Conservation (phyloP, 352 stramenopile genomes). For the Phytopythium vexans region DNA sequence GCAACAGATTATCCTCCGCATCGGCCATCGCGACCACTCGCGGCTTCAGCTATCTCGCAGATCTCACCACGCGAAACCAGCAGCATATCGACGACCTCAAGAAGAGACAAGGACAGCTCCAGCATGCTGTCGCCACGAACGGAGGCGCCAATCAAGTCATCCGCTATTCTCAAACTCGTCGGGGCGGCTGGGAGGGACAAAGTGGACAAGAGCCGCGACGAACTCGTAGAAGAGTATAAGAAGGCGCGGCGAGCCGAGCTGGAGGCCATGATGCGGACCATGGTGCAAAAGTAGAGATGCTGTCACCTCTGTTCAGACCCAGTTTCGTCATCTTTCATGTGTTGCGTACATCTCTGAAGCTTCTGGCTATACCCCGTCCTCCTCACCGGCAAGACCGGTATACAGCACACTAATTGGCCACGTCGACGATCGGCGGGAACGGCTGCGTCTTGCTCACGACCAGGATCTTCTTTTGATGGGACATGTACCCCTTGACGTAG, state of each 20-base stretch:
- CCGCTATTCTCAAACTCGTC: conserved; percentile 64
- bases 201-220: conserved; percentile 43
- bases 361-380: no score
- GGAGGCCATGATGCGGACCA: conserved; percentile 64
- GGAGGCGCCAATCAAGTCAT: conserved; percentile 17
- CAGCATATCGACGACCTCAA: not conserved
- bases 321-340: no score
- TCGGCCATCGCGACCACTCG: no score
- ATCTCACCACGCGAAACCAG: not conserved
- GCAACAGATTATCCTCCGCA: no score
- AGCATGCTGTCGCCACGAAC: not conserved
- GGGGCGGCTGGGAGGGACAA: conserved; percentile 17
- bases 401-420: conserved; percentile 76
- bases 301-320: no score
- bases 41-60: no score
- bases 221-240: conserved; percentile 66
- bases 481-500: conserved; percentile 97
- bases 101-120: conserved; percentile 1
- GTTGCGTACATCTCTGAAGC: no score
- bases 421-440: conserved; percentile 87
- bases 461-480: conserved; percentile 94
- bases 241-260: conserved; percentile 54
- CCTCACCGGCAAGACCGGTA: no score
- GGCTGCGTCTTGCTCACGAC: conserved; percentile 94
- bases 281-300: conserved; percentile 36